Evolutionary conservation across 2,329 filamentous ascomycete species (phyloP).

Genomic region (Aureobasidium subglaciale): DNA sequence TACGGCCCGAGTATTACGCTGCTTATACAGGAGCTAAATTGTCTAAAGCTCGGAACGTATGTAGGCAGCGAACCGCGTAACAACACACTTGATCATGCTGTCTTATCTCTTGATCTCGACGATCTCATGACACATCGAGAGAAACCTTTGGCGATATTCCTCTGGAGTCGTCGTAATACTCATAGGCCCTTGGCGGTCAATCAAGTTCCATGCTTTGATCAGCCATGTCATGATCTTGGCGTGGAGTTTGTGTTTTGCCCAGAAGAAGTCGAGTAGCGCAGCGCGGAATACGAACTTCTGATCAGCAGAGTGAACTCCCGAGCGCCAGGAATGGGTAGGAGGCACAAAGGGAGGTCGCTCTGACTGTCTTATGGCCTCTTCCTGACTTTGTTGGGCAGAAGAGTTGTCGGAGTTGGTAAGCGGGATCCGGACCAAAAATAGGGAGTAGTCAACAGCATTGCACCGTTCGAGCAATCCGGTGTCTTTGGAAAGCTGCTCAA

Average conservation of each 20-base stretch:
- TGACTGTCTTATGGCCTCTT: conserved; percentile 12
- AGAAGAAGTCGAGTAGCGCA: conserved; percentile 68
- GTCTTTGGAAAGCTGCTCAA: conserved; percentile 51
- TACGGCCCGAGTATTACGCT: background rate
- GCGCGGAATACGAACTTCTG: conserved; percentile 61
- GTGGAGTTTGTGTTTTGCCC: conserved; percentile 64
- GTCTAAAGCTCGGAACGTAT: background rate
- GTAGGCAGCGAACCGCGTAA: background rate
- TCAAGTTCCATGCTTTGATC: conserved; percentile 47
- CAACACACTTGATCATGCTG: background rate
- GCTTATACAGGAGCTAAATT: background rate
- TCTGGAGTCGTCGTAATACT: conserved; percentile 62
- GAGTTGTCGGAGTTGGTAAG: conserved; percentile 15
- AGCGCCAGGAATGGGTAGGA: conserved; percentile 47
- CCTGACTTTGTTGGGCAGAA: conserved; percentile 20
- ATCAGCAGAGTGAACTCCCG: conserved; percentile 54
- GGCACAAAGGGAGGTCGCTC: conserved; percentile 25
- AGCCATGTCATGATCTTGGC: conserved; percentile 60
- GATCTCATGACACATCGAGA: conserved; percentile 45
- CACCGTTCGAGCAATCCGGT: conserved; percentile 54
- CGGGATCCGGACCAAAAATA: conserved; percentile 60
- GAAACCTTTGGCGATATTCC: conserved; percentile 57
- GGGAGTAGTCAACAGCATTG: conserved; percentile 68
- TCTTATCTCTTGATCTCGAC: conserved; percentile 27
- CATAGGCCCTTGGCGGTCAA: conserved; percentile 63